Base-by-base conservation (phyloP, 75 land plant genomes). In the Ceratopteris richardii region DNA sequence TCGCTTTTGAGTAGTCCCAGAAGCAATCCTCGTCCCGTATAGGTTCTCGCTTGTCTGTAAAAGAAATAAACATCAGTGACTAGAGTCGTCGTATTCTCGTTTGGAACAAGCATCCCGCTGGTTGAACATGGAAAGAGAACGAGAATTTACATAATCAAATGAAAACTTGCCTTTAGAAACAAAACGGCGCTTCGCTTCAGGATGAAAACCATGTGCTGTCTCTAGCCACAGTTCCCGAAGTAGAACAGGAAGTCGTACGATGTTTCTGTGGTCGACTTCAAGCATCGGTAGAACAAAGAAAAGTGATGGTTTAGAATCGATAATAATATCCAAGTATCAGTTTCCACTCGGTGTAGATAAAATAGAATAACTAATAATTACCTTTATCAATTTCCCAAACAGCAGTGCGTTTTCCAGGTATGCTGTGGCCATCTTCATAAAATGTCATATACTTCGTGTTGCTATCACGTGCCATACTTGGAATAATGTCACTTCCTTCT, bases 381-480 rank as follows among this genome's bases (percentile, higher is more conserved):
- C 99, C 83, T 86, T 95, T 95, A 63, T 95, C 96, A 69, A 95
- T 63, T 61, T 95, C 99, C 99, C 99, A 95, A 51, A 95, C 97
- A n/a, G 99, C 99, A 25, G 99, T 95, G 51, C 76, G 82, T 68
- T 69, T 90, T 56, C 88, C 92, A 40, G 96, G 91, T 62, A 71
- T 76, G 60, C 88, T 90, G 48, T 72, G 82, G 65, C 90, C 81
- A 80, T 95, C 99, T 79, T 95, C 99, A 74, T 75, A 90, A 53
- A 72, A 95, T 11, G 99, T 90, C 51, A 95, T 86, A 52, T 95
- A 95, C 61, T 82, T 95, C 23, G 72, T 68, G 48, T 80, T 71
- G 29, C 71, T 69, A 59, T 81, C 73, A 51, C 84, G 81, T 36
- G 83, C 80, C 88, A 90, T 84, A 68, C 86, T 90, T 51, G 89